Evolutionary conservation across 495 filamentous ascomycete species (phyloP).

Genomic region (Aspergillus kassunensis): DNA sequence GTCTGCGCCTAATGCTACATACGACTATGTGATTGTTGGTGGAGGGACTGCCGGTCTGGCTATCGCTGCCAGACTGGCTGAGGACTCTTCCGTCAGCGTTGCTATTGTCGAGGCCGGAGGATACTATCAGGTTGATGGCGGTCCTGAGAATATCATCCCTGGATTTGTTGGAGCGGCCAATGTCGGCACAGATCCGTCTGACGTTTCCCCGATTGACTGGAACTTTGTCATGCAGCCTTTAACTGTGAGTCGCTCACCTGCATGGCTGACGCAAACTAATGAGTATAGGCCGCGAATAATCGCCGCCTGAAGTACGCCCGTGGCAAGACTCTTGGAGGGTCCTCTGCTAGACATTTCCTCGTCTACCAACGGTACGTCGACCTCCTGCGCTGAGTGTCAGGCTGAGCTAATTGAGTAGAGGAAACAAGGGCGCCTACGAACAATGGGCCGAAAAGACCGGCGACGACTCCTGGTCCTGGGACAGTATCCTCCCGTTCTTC

Average conservation of each 20-base stretch:
- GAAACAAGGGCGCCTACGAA: conserved; percentile 37
- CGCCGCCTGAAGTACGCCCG: conserved; percentile 39
- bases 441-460: conserved; percentile 55
- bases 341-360: conserved; percentile 34
- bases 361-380: conserved; percentile 31
- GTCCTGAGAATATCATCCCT: conserved; percentile 44
- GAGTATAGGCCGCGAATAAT: conserved; percentile 18
- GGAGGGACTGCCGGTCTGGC: conserved; percentile 50
- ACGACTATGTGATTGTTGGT: conserved; percentile 52
- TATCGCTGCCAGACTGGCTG: conserved; percentile 42
- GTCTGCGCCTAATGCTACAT: conserved; percentile 23
- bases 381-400: background rate
- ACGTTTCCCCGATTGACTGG: conserved; percentile 42
- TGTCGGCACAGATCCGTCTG: conserved; percentile 24
- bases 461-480: conserved; percentile 52
- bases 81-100: conserved; percentile 23
- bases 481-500: conserved; percentile 51
- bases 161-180: conserved; percentile 33
- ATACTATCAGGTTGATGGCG: conserved; percentile 46
- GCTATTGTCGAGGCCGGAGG: conserved; percentile 59
- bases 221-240: conserved; percentile 23
- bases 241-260: background rate
- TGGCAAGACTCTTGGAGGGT: conserved; percentile 37
- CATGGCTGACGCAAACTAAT: background rate
- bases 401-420: conserved; percentile 16